Percentiles rank a stretch among this genome's conserved stretches.
These are phyloP conservation scores for Parasarocladium wereldwijsianum DNA, from an alignment of 2,329 filamentous ascomycete genomes.

Conservation along the genomic window DNA sequence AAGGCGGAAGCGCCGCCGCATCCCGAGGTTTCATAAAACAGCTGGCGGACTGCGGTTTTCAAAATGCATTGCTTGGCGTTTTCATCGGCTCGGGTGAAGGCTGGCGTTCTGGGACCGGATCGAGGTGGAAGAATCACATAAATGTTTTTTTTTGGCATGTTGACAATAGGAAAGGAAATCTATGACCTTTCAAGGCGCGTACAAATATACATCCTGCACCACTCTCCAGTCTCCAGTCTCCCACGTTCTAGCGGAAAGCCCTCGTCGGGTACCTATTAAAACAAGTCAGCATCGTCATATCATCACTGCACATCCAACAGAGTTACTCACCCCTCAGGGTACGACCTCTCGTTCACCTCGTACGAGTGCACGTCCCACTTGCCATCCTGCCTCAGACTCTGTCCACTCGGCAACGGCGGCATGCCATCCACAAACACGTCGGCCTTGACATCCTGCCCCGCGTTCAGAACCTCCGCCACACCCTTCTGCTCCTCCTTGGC, in stretches of 20 bases:
- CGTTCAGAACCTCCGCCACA: slow-evolving; percentile 52
- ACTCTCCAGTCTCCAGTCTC: slow-evolving; percentile 9
- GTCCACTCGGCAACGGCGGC: slow-evolving; percentile 73
- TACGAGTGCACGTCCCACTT: slow-evolving; percentile 57
- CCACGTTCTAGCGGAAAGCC: slow-evolving; percentile 34
- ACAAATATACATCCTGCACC: slow-evolving; percentile 6
- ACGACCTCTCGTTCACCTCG: slow-evolving; percentile 50
- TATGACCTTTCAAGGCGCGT: slow-evolving; percentile 1
- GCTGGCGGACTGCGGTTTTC: not conserved
- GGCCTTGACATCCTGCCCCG: slow-evolving; percentile 34
- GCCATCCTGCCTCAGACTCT: slow-evolving; percentile 33
- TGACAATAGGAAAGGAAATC: slow-evolving; percentile 3
- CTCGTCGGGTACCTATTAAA: slow-evolving; percentile 46
- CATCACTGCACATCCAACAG: slow-evolving; percentile 4
- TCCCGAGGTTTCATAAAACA: slow-evolving; percentile 1
- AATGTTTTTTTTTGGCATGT: no score
- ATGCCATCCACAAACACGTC: slow-evolving; percentile 64
- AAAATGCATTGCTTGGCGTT: slow-evolving; percentile 4
- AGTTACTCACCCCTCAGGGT: slow-evolving; percentile 55
- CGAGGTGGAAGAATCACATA: no score
- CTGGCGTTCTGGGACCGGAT: no score
- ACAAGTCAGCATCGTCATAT: slow-evolving; percentile 9
- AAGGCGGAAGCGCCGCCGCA: slow-evolving; percentile 2
- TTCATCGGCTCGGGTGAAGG: no score
- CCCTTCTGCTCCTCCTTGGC: slow-evolving; percentile 58